Evolutionary conservation across 1,284 basidiomycete genomes (phyloP), one percentile per base, ranked within the genome.

Genomic region (Waitea zeae): DNA sequence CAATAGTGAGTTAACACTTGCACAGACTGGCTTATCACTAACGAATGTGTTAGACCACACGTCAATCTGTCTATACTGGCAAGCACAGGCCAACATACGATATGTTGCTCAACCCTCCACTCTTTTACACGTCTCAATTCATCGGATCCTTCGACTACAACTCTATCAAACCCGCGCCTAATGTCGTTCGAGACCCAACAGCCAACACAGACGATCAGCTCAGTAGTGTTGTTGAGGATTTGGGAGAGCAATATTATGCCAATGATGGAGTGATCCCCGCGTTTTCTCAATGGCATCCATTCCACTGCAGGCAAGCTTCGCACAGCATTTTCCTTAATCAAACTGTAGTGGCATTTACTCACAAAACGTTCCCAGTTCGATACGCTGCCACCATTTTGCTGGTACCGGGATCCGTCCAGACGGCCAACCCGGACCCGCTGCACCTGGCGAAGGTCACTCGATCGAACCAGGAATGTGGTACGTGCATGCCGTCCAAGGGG

Each of bases 231-330:
- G n/a, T 26, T 7, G 24, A 26, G 13, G 17, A 34, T 14, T 11
- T 34, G 41, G 6, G 42, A 46, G 41, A 45, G 31, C 39, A 45
- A 35, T 53, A 57, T 36, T 51, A 52, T 39, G 56, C 52, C 0
- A 67, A 66, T 39, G 65, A 68, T 41, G 63, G 65, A 3, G 52
- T 67, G 11, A 64, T 66, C 2, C 64, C 64, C 3, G n/a, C 62
- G 5, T 66, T 67, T 44, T 67, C 64, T 2, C 64, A 66, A 33
- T 67, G 58, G 57, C 66, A 67, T 50, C 63, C 65, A n/a, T 48
- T 53, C 35, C 44, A 56, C 17, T 68, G 64, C 57, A 44, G 47
- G 60, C 61, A 42, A 20, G 46, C 24, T n/a, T 7, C 7, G 7
- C 9, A 7, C 24, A 26, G 40, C 12, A 13, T 19, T 17, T 17